Percentiles rank a stretch among this genome's conserved stretches.
Conservation (phyloP, 306 rosid species). For the Rubus idaeus region DNA sequence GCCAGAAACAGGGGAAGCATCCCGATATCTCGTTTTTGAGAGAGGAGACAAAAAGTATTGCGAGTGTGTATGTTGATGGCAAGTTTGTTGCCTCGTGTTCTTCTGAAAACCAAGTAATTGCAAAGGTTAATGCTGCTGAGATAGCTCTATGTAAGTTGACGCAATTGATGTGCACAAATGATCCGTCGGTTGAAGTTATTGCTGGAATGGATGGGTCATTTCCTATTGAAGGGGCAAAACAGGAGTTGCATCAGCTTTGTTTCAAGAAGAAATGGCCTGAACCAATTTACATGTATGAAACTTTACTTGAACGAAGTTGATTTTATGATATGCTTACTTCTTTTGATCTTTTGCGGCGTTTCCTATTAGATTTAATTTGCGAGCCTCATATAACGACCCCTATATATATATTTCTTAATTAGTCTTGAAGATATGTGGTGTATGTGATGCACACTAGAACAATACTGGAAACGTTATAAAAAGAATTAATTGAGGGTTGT, state of each 20-base stretch:
- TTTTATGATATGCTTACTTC: background rate
- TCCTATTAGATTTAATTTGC: background rate
- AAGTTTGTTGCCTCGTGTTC: slow-evolving; percentile 48
- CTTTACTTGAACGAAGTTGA: background rate
- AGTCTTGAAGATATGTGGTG: background rate
- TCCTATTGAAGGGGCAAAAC: slow-evolving; percentile 55
- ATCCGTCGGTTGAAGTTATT: background rate
- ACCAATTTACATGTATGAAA: slow-evolving; percentile 54
- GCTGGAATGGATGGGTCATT: slow-evolving; percentile 25
- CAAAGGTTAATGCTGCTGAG: slow-evolving; percentile 70
- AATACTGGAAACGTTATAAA: background rate
- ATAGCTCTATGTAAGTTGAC: slow-evolving; percentile 50
- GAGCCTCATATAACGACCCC: background rate
- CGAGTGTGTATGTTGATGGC: slow-evolving; percentile 55
- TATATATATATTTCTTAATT: too few relatives aligned
- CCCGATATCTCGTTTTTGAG: slow-evolving; percentile 40
- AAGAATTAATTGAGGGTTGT: too few relatives aligned
- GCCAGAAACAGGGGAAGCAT: slow-evolving; percentile 63
- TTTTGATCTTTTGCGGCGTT: background rate
- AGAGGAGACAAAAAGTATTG: slow-evolving; percentile 32
- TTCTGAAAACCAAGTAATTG: slow-evolving; percentile 51
- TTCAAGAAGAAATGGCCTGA: slow-evolving; percentile 54
- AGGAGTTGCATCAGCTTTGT: slow-evolving; percentile 49
- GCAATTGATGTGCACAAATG: background rate
- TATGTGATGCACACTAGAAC: background rate